A percentile compares a stretch with the other conserved stretches of the same genome.
Conservation (phyloP, 305 asterid species). For the Fraxinus platypoda region DNA sequence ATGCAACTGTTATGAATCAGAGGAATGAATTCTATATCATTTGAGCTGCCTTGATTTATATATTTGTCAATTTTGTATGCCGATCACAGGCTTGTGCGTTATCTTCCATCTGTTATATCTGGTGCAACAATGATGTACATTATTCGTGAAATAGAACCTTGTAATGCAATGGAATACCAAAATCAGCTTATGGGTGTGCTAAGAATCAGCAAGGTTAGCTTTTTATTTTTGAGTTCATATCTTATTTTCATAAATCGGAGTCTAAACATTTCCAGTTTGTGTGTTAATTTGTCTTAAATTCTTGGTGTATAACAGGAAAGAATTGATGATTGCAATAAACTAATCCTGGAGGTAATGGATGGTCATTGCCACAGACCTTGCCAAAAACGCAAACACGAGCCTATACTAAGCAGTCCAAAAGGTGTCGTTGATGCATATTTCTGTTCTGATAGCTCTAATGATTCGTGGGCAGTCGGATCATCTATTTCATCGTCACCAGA, state of each 20-base stretch:
- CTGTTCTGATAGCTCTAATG: slow-evolving; percentile 77
- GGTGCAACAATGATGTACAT: slow-evolving; percentile 58
- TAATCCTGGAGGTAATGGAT: slow-evolving; percentile 46
- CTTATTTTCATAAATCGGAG: neutral
- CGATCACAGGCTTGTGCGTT: slow-evolving; percentile 43
- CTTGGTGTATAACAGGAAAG: slow-evolving; percentile 47
- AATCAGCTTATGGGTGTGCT: slow-evolving; percentile 48
- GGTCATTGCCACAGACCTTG: slow-evolving; percentile 29
- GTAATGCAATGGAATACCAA: slow-evolving; percentile 44
- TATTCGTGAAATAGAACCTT: slow-evolving; percentile 47
- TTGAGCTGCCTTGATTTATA: neutral
- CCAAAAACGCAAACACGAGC: slow-evolving; percentile 57
- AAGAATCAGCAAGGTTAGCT: slow-evolving; percentile 59
- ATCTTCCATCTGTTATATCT: slow-evolving; percentile 77
- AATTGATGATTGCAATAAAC: slow-evolving; percentile 50
- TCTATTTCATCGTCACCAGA: slow-evolving; percentile 44
- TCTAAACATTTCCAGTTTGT: neutral
- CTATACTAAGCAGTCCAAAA: slow-evolving; percentile 67
- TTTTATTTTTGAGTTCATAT: slow-evolving; percentile 1
- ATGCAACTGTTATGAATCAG: neutral
- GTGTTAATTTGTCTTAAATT: neutral
- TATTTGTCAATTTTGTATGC: neutral
- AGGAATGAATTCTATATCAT: neutral
- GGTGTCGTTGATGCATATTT: slow-evolving; percentile 84
- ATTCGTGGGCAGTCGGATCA: slow-evolving; percentile 63